Base-by-base conservation (phyloP, 441 rosid genomes). In the Populus hybrid region DNA sequence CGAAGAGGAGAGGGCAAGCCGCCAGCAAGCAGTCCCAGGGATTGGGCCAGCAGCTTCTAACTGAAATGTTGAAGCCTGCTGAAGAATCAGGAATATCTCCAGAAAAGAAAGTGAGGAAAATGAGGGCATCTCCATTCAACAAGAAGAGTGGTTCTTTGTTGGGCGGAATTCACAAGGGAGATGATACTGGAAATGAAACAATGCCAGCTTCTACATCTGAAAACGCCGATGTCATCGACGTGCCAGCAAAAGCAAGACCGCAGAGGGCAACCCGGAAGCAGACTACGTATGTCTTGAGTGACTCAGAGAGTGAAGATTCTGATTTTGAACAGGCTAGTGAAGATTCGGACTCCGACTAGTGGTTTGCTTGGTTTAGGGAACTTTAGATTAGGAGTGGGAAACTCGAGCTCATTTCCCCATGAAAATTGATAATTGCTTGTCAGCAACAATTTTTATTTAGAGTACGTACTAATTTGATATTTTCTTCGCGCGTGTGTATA, bases 121-220 rank as follows among this genome's bases (percentile, higher is more conserved):
- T 86, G 92, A 89, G 97, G 34, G 90, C 87, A 8, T 95, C 97
- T 18, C 99, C 99, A 10, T 93, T 92, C 80, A 91, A 95, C 87
- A 95, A 93, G 88, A 93, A 92, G 82, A 95, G 99, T 70, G 81
- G 94, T 73, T 92, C 97, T 0, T 42, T 88, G 1, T 73, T 89
- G 74, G 89, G 87, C 23, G 81, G 74, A 81, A 64, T 11, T 2
- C 69, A 74, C 61, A 57, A 46, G 63, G 84, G 40, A 9, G 67
- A 63, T n/a, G 79, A 24, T 16, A 6, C n/a, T 50, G 59, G 59
- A 21, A 78, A 34, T 30, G 89, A 80, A 66, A 81, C 85, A 30
- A 8, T 42, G 11, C 74, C 79, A 12, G 83, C 36, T 69, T 76
- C 82, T 73, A 70, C 77, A 74, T 78, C 81, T 1, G 42, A 66